Evolutionary conservation across 768 basidiomycete genomes (phyloP), one percentile per base, ranked within the genome.

Genomic region (Mycena sanguinolenta): DNA sequence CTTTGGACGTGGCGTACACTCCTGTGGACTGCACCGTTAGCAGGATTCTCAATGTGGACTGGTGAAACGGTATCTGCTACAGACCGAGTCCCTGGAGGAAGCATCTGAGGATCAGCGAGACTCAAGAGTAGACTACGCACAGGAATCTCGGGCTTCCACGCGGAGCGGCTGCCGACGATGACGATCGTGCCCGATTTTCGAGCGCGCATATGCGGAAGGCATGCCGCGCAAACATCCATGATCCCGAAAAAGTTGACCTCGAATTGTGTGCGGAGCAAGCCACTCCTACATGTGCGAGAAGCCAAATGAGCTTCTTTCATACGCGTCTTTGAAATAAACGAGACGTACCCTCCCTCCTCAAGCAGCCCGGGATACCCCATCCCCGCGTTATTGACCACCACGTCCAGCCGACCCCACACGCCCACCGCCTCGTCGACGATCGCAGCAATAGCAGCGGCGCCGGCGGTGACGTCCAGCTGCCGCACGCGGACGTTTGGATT

Each of bases 311-410:
- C 13, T 3, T 39, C n/a, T n/a, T n/a, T n/a, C n/a, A 39, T 14
- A 17, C 39, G 39, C 39, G 8, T 14, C 16, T 39, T 25, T 3
- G 23, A 30, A 38, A 13, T 49, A 25, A 49, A 44, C 12, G 36
- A 30, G 27, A 42, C 23, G 28, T 58, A 84, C 84, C 84, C 82
- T 69, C 77, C 80, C 71, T 84, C 84, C 70, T 85, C 85, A 44
- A 83, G 67, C 25, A 82, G 63, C 13, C 77, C 77, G 27, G 78
- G 77, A 53, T 79, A 66, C 39, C 69, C 62, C 39, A 27, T 77
- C 27, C 85, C 86, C 32, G 85, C 86, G 73, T 86, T 86, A 69
- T 86, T 86, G 14, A 86, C 83, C 21, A 79, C 58, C 1, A 87
- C 84, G 63, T 87, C 85, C 57, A 87, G 78, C 16, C 76, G 74